A percentile compares a stretch with the other conserved stretches of the same genome.
phyloP scores from a whole-genome alignment of 352 stramenopile genomes.

The Globisporangium yorkense region DNA sequence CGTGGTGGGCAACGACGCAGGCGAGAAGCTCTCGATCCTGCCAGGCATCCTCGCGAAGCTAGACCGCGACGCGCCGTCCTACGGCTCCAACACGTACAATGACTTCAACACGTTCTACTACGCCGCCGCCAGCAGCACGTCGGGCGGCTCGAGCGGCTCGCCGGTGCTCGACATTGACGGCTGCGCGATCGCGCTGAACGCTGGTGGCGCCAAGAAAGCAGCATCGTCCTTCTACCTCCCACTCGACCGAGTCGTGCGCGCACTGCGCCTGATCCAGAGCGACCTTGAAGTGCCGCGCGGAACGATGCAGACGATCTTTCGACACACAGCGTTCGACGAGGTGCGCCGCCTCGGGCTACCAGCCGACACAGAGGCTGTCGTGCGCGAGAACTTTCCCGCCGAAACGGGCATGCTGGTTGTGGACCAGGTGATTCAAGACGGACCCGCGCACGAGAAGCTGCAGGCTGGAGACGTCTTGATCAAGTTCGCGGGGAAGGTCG shows the following conservation, averaged over 20 bases:
- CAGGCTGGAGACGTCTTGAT: slow-evolving; percentile 86
- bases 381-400: slow-evolving; percentile 64
- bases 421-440: slow-evolving; percentile 80
- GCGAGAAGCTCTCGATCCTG: slow-evolving; percentile 90
- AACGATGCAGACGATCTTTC: slow-evolving; percentile 86
- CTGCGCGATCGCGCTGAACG: slow-evolving; percentile 89
- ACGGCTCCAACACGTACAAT: slow-evolving; percentile 84
- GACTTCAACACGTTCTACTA: slow-evolving; percentile 94
- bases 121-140: slow-evolving; percentile 81
- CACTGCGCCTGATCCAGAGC: slow-evolving; percentile 60
- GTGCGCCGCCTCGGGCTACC: slow-evolving; percentile 73
- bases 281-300: slow-evolving; percentile 56
- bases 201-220: slow-evolving; percentile 82
- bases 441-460: slow-evolving; percentile 65
- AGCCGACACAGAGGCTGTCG: slow-evolving; percentile 53
- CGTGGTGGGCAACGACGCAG: slow-evolving; percentile 89
- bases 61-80: slow-evolving; percentile 87
- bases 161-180: slow-evolving; percentile 87
- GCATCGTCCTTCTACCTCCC: slow-evolving; percentile 90
- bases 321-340: slow-evolving; percentile 89
- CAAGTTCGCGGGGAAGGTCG: slow-evolving; percentile 57
- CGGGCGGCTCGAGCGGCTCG: slow-evolving; percentile 83
- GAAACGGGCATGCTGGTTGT: slow-evolving; percentile 90
- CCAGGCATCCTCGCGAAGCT: slow-evolving; percentile 87
- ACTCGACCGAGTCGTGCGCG: slow-evolving; percentile 79